Evolutionary conservation across 768 basidiomycete genomes (phyloP).

Genomic region (Tricholoma flavovirens): DNA sequence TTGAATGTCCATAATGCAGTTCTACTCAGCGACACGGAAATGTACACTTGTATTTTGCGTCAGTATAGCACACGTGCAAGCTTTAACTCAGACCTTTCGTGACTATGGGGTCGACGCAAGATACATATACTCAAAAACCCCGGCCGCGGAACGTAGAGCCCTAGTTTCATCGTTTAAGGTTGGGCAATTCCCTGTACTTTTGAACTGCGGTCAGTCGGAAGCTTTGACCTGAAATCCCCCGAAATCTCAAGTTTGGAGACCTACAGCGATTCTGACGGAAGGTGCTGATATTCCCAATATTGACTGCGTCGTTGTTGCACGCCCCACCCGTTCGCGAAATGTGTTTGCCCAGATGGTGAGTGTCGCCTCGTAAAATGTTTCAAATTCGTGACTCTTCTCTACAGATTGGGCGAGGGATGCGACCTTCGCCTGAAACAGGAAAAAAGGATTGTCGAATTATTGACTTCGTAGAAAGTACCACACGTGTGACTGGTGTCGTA

Average conservation of each 20-base stretch:
- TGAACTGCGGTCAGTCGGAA: slow-evolving; percentile 71
- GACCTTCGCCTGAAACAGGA: slow-evolving; percentile 72
- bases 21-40: slow-evolving; percentile 50
- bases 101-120: slow-evolving; percentile 79
- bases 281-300: slow-evolving; percentile 94
- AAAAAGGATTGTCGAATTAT: slow-evolving; percentile 85
- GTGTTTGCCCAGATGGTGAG: slow-evolving; percentile 89
- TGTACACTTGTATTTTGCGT: slow-evolving; percentile 94
- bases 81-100: slow-evolving; percentile 69
- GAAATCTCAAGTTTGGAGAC: background rate
- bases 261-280: slow-evolving; percentile 80
- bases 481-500: slow-evolving; percentile 63
- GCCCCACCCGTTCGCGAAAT: slow-evolving; percentile 86
- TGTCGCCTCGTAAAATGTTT: background rate
- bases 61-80: slow-evolving; percentile 72
- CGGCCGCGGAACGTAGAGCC: slow-evolving; percentile 52
- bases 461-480: slow-evolving; percentile 80
- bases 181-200: slow-evolving; percentile 75
- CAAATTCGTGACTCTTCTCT: background rate
- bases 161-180: slow-evolving; percentile 63
- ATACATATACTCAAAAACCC: slow-evolving; percentile 69
- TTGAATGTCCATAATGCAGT: background rate
- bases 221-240: background rate
- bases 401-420: slow-evolving; percentile 92
- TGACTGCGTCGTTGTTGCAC: slow-evolving; percentile 83